Base-by-base conservation (phyloP, 192 early-diverging fungal genomes). In the Pilaira anomala region DNA sequence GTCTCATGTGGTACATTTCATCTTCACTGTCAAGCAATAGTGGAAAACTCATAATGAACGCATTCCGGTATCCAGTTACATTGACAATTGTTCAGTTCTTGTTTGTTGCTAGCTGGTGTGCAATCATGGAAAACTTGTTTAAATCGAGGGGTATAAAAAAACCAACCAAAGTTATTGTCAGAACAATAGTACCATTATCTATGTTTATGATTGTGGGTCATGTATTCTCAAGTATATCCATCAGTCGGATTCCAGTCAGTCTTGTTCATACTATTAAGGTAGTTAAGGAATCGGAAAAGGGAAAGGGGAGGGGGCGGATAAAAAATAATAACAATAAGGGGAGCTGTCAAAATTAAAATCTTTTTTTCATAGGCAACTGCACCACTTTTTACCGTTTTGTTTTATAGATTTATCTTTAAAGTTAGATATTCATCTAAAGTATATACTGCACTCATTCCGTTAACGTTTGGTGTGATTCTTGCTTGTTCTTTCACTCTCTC, bases 201-300 rank as follows among this genome's bases (percentile, higher is more conserved):
- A 65, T 82, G 19, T 96, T 96, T 75, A 84, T 89, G 70, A 92
- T 93, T 44, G 78, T 85, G 16, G 92, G 92, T 7, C 93, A 96
- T 78, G 77, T 92, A 11, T 87, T 93, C 54, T 87, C 87, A 3
- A 83, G 82, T 55, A 60, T 88, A 39, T 88, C 92, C 19, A 86
- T 93, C 30, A 81, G 86, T 57, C 71, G 76, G 18, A 85, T 93
- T 22, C 83, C 92, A 5, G 88, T 96, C 7, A 87, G 85, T 45
- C 84, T 94, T 67, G 86, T 92, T 14, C 93, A 96, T 55, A 96
- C 93, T 3, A 88, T 96, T 63, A 95, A 95, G 85, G 91, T 93
- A 75, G 72, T 16, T 9, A 33, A n/a, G 30, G 4, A 11, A 55
- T 29, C 26, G 1, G 6, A 0, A 40, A 48, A 33, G 19, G 19